Percentiles rank a stretch among this genome's conserved stretches.
Conservation (phyloP, 225 moss, liverwort and hornwort species). For the Pseudisothecium myosuroides region DNA sequence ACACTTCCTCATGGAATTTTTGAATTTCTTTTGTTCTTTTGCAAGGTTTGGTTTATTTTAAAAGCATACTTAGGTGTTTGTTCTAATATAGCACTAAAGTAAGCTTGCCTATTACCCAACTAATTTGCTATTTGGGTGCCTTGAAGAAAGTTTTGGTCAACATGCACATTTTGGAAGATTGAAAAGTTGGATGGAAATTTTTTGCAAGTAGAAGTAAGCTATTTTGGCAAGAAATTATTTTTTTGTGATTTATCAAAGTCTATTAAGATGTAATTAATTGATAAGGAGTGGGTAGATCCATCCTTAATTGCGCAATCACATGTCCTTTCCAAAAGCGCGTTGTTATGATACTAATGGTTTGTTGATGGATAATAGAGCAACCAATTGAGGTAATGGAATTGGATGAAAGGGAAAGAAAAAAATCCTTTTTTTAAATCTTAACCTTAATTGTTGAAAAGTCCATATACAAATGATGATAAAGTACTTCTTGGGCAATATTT, state of each 20-base stretch:
- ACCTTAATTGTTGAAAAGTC: neutral
- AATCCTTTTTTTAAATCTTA: neutral
- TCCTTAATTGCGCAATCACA: neutral
- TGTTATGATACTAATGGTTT: neutral
- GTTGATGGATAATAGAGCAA: neutral
- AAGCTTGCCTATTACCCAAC: neutral
- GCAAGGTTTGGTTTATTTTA: neutral
- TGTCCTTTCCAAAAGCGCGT: neutral
- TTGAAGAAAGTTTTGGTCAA: neutral
- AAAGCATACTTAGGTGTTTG: rapidly evolving
- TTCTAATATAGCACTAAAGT: rapidly evolving
- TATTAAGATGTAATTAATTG: neutral
- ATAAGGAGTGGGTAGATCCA: neutral
- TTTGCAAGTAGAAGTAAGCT: neutral
- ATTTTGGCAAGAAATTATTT: no score
- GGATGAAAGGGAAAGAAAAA: neutral
- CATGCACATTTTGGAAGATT: rapidly evolving
- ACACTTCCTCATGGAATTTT: rapidly evolving
- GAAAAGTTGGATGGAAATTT: neutral
- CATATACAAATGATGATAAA: neutral
- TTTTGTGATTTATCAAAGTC: neutral
- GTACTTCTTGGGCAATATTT: rapidly evolving
- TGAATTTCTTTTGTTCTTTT: neutral
- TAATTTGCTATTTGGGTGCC: neutral
- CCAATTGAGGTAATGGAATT: neutral